A percentile compares a stretch with the other conserved stretches of the same genome.
phyloP scores from a whole-genome alignment of 163 green algal species.

The Volvox carteri region DNA sequence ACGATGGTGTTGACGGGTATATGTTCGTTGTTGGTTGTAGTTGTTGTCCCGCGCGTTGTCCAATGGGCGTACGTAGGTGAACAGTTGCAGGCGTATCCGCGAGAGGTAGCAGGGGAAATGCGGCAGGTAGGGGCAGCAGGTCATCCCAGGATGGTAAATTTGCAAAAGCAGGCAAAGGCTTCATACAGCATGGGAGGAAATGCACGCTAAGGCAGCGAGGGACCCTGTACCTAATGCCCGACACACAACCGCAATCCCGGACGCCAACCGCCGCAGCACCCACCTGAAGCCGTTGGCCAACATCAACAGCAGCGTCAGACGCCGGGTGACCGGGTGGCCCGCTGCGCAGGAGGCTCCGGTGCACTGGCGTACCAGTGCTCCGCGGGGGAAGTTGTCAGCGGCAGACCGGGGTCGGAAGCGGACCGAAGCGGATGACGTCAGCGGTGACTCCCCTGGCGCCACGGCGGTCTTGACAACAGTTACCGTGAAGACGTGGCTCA shows the following conservation, averaged over 20 bases:
- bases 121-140: no score
- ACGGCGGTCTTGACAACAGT: conserved; percentile 3
- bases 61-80: no score
- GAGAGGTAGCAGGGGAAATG: neutral
- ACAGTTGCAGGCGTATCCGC: neutral
- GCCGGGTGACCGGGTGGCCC: conserved; percentile 12
- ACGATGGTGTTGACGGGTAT: neutral
- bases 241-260: no score
- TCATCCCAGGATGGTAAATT: no score
- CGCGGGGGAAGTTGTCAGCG: conserved; percentile 21
- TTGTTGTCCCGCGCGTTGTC: no score
- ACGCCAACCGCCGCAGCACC: no score
- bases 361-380: conserved; percentile 25
- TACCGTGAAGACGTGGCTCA: conserved; percentile 34
- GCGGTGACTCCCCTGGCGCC: neutral
- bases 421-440: neutral
- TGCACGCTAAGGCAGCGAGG: neutral
- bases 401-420: conserved; percentile 28
- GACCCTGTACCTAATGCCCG: neutral
- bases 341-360: neutral
- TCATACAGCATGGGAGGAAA: neutral
- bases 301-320: no score
- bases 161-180: neutral
- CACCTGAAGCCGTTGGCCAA: no score
- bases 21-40: no score